phyloP scores from a whole-genome alignment of 352 stramenopile species.

The Phytophthora lateralis region DNA sequence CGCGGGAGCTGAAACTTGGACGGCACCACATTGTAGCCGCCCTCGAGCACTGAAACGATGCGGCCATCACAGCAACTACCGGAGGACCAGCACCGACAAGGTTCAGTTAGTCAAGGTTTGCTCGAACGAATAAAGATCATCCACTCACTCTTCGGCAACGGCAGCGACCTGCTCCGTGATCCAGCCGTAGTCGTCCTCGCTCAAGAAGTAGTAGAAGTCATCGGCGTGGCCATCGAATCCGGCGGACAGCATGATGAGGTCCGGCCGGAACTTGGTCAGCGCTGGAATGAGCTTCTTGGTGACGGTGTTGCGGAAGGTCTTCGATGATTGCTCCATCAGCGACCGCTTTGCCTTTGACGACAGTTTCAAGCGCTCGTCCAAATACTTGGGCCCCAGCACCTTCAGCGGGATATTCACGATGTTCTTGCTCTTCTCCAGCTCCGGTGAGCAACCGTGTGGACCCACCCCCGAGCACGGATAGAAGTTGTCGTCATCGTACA shows the following conservation, averaged over 20 bases:
- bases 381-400: slow-evolving; percentile 53
- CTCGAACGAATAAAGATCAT: not conserved
- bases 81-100: not conserved
- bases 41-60: slow-evolving; percentile 95
- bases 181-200: slow-evolving; percentile 88
- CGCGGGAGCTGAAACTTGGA: slow-evolving; percentile 49
- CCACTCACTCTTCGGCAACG: slow-evolving; percentile 91
- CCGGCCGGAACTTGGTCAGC: slow-evolving; percentile 54
- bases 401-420: slow-evolving; percentile 65
- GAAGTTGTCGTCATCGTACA: slow-evolving; percentile 70
- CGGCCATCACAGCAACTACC: slow-evolving; percentile 87
- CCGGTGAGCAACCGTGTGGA: slow-evolving; percentile 50
- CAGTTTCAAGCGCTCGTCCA: slow-evolving; percentile 66
- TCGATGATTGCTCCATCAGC: slow-evolving; percentile 56
- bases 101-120: slow-evolving; percentile 16
- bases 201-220: slow-evolving; percentile 80
- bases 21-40: slow-evolving; percentile 88
- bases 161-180: slow-evolving; percentile 83
- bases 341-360: slow-evolving; percentile 54
- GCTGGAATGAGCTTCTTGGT: slow-evolving; percentile 49
- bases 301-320: slow-evolving; percentile 51
- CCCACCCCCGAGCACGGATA: slow-evolving; percentile 62
- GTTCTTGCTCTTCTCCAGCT: slow-evolving; percentile 52
- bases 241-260: slow-evolving; percentile 74
- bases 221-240: slow-evolving; percentile 72